These are phyloP conservation scores for Candolleomyces aberdarensis DNA, from an alignment of 768 basidiomycete species.

Conservation along the genomic window DNA sequence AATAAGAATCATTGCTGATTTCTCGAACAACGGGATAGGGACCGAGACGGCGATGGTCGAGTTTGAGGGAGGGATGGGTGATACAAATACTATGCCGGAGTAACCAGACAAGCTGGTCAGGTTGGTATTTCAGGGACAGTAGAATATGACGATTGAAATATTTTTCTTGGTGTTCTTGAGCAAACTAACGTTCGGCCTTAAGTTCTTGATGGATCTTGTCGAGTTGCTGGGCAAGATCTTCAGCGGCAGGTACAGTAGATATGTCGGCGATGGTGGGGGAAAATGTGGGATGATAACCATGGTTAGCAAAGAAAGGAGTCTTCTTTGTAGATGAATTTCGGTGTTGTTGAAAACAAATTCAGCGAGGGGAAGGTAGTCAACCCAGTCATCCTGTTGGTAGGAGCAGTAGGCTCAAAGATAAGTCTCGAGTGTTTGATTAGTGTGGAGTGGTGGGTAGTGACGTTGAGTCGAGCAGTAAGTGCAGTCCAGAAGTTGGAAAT, in stretches of 20 bases:
- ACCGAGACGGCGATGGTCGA: conserved; percentile 26
- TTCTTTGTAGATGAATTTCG: conserved; percentile 26
- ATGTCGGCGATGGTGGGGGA: conserved; percentile 22
- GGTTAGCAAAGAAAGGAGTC: conserved; percentile 36
- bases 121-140: conserved; percentile 25
- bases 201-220: conserved; percentile 31
- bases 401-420: too few relatives aligned
- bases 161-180: conserved; percentile 23
- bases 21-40: conserved; percentile 5
- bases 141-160: conserved; percentile 24
- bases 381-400: conserved; percentile 43
- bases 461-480: too few relatives aligned
- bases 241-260: conserved; percentile 27
- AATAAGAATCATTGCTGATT: conserved; percentile 1
- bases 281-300: conserved; percentile 29
- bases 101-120: conserved; percentile 35
- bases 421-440: too few relatives aligned
- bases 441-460: too few relatives aligned
- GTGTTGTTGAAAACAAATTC: conserved; percentile 41
- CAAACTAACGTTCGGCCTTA: conserved; percentile 24
- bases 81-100: conserved; percentile 36
- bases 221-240: conserved; percentile 25
- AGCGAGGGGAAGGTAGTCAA: conserved; percentile 33
- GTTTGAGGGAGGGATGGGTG: conserved; percentile 37
- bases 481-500: too few relatives aligned